These are phyloP conservation scores for Dryas alaskensis DNA, from an alignment of 306 rosid genomes.

Conservation along the genomic window DNA sequence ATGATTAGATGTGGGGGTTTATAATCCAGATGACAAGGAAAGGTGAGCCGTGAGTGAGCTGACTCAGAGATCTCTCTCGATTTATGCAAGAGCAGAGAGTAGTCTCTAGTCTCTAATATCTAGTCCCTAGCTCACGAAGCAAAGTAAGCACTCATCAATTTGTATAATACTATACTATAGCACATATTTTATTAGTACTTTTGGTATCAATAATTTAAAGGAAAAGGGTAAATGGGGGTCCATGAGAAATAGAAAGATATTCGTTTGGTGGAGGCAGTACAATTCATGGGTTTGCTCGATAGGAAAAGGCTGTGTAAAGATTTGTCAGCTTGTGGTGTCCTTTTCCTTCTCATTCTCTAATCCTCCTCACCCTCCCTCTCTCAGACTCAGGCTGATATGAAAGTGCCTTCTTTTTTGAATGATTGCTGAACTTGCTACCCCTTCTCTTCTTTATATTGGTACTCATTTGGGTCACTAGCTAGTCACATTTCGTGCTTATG, in stretches of 20 bases:
- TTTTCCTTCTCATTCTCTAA: slow-evolving; percentile 36
- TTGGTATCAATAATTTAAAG: slow-evolving; percentile 16
- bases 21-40: slow-evolving; percentile 13
- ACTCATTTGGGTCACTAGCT: too few relatives aligned
- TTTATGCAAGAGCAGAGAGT: slow-evolving; percentile 22
- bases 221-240: slow-evolving; percentile 26
- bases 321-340: slow-evolving; percentile 63
- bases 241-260: slow-evolving; percentile 42
- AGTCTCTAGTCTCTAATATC: slow-evolving; percentile 22
- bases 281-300: slow-evolving; percentile 15
- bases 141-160: slow-evolving; percentile 25
- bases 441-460: background rate
- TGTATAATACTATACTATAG: background rate
- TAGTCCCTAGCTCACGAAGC: slow-evolving; percentile 34
- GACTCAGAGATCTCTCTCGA: slow-evolving; percentile 24
- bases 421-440: background rate
- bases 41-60: slow-evolving; percentile 5
- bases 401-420: background rate
- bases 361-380: slow-evolving; percentile 21
- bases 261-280: slow-evolving; percentile 38
- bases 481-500: background rate
- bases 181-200: background rate
- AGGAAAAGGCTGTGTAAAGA: slow-evolving; percentile 35
- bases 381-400: background rate
- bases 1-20: background rate